A percentile compares a stretch with the other conserved stretches of the same genome.
These are phyloP conservation scores for Scolecobasidium constrictum DNA, from an alignment of 2,329 filamentous ascomycete species.

Conservation along the genomic window DNA sequence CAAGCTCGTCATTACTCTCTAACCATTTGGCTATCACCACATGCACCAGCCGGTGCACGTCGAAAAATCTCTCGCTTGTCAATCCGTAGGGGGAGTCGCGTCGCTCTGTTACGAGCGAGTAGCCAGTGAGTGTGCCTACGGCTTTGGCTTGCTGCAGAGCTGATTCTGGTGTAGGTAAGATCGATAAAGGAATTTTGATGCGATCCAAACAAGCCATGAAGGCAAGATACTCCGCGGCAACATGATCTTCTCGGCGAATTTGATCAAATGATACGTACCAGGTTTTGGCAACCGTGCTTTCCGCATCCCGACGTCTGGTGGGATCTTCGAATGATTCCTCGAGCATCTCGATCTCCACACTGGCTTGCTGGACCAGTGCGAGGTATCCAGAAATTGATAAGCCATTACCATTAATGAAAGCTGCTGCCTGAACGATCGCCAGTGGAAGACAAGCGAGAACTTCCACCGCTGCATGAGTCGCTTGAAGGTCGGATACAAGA, in stretches of 20 bases:
- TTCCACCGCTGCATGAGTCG: neutral
- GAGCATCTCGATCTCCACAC: neutral
- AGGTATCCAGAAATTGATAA: neutral
- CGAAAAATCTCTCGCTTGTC: slow-evolving; percentile 8
- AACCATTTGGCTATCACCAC: neutral
- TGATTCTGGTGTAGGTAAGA: slow-evolving; percentile 12
- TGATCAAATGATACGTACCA: slow-evolving; percentile 15
- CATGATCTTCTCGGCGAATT: slow-evolving; percentile 10
- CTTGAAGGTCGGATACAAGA: neutral
- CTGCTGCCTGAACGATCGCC: slow-evolving; percentile 15
- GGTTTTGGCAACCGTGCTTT: slow-evolving; percentile 14
- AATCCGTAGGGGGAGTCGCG: neutral
- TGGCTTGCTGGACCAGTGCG: neutral
- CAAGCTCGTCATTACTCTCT: slow-evolving; percentile 11
- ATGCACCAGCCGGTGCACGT: slow-evolving; percentile 16
- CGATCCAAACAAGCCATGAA: slow-evolving; percentile 16
- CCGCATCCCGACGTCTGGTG: slow-evolving; percentile 2
- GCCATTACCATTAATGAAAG: slow-evolving; percentile 15
- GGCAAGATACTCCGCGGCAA: slow-evolving; percentile 13
- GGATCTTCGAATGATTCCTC: slow-evolving; percentile 8
- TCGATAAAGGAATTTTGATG: slow-evolving; percentile 14
- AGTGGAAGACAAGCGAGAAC: slow-evolving; percentile 12
- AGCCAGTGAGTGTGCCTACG: slow-evolving; percentile 13
- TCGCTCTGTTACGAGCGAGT: slow-evolving; percentile 13
- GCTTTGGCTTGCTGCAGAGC: slow-evolving; percentile 8